Evolutionary conservation across 2,329 filamentous ascomycete species (phyloP).

Genomic region (Monosporascus sp.): DNA sequence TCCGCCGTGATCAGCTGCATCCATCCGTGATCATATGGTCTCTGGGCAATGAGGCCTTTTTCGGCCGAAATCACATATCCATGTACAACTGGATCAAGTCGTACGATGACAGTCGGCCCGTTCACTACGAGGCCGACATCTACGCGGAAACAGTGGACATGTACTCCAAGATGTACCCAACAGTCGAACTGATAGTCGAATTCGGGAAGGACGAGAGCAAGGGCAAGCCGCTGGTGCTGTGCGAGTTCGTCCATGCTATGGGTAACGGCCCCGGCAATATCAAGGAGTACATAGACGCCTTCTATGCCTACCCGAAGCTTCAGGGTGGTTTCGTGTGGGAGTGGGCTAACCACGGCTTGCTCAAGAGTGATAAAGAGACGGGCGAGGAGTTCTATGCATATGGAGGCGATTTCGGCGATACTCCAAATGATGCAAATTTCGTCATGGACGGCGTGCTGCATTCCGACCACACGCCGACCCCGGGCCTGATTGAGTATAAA

Average conservation of each 20-base stretch:
- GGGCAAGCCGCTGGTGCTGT: constrained; percentile 49
- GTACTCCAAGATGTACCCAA: constrained; percentile 58
- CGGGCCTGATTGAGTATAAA: constrained; percentile 39
- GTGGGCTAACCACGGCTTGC: constrained; percentile 50
- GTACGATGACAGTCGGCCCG: constrained; percentile 48
- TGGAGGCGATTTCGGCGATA: constrained; percentile 52
- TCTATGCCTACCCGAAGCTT: constrained; percentile 51
- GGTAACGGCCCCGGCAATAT: constrained; percentile 63
- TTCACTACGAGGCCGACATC: constrained; percentile 60
- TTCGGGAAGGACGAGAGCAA: constrained; percentile 31
- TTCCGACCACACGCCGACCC: constrained; percentile 41
- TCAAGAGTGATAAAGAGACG: constrained; percentile 34
- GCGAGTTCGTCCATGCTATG: constrained; percentile 55
- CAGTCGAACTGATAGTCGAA: constrained; percentile 35
- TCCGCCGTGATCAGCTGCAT: constrained; percentile 61
- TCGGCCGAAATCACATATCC: constrained; percentile 56
- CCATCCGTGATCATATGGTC: constrained; percentile 64
- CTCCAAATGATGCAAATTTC: constrained; percentile 52
- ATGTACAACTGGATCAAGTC: constrained; percentile 59
- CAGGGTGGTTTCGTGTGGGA: constrained; percentile 62
- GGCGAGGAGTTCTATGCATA: constrained; percentile 47
- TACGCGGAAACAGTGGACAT: constrained; percentile 53
- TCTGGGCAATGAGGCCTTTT: constrained; percentile 64
- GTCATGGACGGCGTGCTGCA: constrained; percentile 46
- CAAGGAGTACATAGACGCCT: constrained; percentile 59